Evolutionary conservation across 768 basidiomycete genomes (phyloP).

Genomic region (Leucocoprinus sp.): DNA sequence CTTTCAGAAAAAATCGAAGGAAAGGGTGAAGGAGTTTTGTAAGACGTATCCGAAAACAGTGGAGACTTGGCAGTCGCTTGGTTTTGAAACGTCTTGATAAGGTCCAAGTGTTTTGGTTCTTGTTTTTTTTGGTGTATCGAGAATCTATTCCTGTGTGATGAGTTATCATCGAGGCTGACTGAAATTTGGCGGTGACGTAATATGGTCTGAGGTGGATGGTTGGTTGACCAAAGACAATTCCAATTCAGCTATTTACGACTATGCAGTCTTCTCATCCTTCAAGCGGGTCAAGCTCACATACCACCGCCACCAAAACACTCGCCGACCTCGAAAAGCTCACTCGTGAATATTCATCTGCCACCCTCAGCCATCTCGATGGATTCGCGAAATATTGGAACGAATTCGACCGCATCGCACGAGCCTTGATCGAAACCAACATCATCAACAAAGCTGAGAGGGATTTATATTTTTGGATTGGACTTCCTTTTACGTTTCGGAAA

Average conservation of each 20-base stretch:
- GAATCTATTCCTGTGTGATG: too few relatives aligned
- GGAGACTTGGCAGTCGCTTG: slow-evolving; percentile 21
- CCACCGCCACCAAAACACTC: background rate
- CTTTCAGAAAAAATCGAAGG: slow-evolving; percentile 20
- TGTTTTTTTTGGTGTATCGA: too few relatives aligned
- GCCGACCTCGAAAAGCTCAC: background rate
- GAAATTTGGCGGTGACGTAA: too few relatives aligned
- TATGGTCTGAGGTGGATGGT: too few relatives aligned
- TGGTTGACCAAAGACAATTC: too few relatives aligned
- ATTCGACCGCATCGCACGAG: background rate
- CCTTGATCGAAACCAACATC: background rate
- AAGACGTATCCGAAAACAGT: slow-evolving; percentile 19
- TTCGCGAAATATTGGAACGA: slow-evolving; percentile 5
- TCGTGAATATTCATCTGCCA: background rate
- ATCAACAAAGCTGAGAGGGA: slow-evolving; percentile 1
- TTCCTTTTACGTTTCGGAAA: background rate
- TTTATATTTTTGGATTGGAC: slow-evolving; percentile 1
- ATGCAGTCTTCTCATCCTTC: background rate
- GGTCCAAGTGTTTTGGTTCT: too few relatives aligned
- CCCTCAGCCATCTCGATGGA: background rate
- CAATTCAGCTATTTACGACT: background rate
- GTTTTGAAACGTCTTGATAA: slow-evolving; percentile 24
- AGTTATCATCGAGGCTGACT: too few relatives aligned
- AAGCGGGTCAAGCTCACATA: background rate
- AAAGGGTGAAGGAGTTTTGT: slow-evolving; percentile 25